Evolutionary conservation across 495 filamentous ascomycete species (phyloP).

Genomic region (Jackrogersella multiformis): DNA sequence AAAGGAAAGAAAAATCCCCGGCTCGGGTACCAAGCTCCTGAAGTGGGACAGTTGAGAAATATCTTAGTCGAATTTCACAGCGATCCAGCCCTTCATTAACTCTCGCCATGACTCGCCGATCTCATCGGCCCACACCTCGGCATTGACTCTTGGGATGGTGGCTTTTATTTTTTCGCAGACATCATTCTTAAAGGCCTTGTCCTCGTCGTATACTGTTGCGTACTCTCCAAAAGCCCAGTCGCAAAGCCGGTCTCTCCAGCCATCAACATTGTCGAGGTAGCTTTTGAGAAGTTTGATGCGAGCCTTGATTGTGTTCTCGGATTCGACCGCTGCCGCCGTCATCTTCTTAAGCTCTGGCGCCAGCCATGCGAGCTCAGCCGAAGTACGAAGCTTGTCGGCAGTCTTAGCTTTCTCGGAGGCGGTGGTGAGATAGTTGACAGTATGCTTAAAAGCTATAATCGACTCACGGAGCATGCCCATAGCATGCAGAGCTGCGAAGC

Average conservation of each 20-base stretch:
- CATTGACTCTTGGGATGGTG: conserved; percentile 17
- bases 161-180: conserved; percentile 25
- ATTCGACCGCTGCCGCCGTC: conserved; percentile 37
- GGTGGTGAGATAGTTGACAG: conserved; percentile 44
- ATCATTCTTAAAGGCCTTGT: conserved; percentile 25
- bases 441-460: conserved; percentile 48
- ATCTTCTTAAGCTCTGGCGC: conserved; percentile 51
- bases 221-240: conserved; percentile 35
- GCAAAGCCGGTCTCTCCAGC: conserved; percentile 51
- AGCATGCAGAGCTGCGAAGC: conserved; percentile 40
- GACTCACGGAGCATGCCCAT: conserved; percentile 53
- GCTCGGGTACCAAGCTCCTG: background rate
- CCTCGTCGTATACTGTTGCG: background rate
- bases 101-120: conserved; percentile 41
- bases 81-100: conserved; percentile 35
- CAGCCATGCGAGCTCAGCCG: conserved; percentile 48
- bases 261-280: conserved; percentile 43
- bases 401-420: conserved; percentile 50
- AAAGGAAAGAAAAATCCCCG: background rate
- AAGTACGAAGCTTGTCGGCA: conserved; percentile 50
- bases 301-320: conserved; percentile 45
- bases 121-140: conserved; percentile 32
- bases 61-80: conserved; percentile 36
- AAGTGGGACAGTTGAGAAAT: background rate
- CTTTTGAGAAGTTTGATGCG: conserved; percentile 47